Percentiles rank a stretch among this genome's conserved stretches.
phyloP scores from a whole-genome alignment of 139 green algal genomes.

The Asterochloris sp. region DNA sequence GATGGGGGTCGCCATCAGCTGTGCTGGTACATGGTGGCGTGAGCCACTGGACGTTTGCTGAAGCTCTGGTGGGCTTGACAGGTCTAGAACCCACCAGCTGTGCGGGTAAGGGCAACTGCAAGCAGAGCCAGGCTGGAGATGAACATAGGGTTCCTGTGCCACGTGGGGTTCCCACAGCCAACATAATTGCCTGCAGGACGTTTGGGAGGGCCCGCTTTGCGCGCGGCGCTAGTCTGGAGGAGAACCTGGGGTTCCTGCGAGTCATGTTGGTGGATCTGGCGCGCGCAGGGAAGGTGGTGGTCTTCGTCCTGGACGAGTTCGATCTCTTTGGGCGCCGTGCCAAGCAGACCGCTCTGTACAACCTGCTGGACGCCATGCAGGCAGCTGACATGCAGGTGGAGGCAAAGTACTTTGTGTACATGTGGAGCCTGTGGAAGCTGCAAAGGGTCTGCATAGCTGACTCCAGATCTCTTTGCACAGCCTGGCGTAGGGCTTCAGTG shows the following conservation, averaged over 20 bases:
- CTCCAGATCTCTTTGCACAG: too few species aligned
- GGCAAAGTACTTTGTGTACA: too few species aligned
- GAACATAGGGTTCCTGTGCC: too few species aligned
- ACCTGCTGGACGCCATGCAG: slow-evolving; percentile 78
- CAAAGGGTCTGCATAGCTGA: too few species aligned
- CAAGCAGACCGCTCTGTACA: slow-evolving; percentile 82
- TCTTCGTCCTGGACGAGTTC: slow-evolving; percentile 83
- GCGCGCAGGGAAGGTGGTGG: slow-evolving; percentile 59
- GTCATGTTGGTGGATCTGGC: slow-evolving; percentile 60
- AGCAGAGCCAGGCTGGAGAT: neutral
- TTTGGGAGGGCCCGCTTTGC: slow-evolving; percentile 19
- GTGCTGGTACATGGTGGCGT: too few species aligned
- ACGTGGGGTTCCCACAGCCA: too few species aligned
- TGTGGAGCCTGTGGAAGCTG: too few species aligned
- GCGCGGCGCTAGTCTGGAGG: slow-evolving; percentile 47
- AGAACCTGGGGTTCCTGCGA: slow-evolving; percentile 79
- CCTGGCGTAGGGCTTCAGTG: too few species aligned
- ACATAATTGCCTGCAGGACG: slow-evolving; percentile 24
- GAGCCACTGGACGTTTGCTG: too few species aligned
- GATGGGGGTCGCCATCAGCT: too few species aligned
- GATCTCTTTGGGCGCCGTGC: slow-evolving; percentile 53
- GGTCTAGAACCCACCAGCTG: too few species aligned
- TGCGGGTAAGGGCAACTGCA: neutral
- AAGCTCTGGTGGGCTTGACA: too few species aligned
- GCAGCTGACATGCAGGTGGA: slow-evolving; percentile 34